Conservation (phyloP, 169 alveolate species). For the Plasmodium gonderi region DNA sequence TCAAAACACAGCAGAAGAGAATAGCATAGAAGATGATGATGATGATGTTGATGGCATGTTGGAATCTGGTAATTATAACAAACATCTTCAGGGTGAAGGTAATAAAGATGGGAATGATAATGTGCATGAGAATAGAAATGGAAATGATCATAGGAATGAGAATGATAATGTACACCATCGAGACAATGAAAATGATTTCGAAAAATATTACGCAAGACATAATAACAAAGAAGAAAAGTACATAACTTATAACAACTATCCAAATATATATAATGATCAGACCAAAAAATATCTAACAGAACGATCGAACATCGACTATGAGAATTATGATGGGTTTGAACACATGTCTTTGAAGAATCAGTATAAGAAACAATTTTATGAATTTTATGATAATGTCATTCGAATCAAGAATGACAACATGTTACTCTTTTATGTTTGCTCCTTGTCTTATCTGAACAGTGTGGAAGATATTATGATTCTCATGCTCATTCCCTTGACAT, state of each 20-base stretch:
- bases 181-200: constrained; percentile 37
- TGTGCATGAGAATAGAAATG: too few relatives aligned
- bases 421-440: constrained; percentile 11
- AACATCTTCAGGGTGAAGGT: neutral
- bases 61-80: too few relatives aligned
- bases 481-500: constrained; percentile 47
- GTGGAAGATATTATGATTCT: constrained; percentile 42
- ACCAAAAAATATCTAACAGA: constrained; percentile 20
- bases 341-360: constrained; percentile 12
- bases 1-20: neutral
- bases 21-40: neutral
- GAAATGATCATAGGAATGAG: neutral
- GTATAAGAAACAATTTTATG: constrained; percentile 23
- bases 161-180: neutral
- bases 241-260: neutral
- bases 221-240: neutral
- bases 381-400: neutral
- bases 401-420: neutral
- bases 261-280: constrained; percentile 20
- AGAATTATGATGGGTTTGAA: neutral
- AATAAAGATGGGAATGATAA: neutral
- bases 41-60: neutral
- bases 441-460: constrained; percentile 47
- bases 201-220: constrained; percentile 23
- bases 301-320: constrained; percentile 7